Conservation (phyloP, 768 basidiomycete species). For the Leccinum broughii region DNA sequence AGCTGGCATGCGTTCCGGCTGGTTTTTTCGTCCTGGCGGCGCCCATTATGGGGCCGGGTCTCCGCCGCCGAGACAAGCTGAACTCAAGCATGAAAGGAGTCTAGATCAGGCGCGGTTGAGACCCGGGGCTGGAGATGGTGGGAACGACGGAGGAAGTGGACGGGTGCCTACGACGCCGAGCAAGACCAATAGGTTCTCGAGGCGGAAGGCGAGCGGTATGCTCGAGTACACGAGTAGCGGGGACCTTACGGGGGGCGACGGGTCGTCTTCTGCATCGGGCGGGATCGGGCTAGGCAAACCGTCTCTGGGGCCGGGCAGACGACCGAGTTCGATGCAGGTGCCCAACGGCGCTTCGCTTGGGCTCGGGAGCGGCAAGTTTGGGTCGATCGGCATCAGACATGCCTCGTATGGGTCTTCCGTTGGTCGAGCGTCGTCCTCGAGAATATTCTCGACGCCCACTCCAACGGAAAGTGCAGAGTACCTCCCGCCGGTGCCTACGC, state of each 20-base stretch:
- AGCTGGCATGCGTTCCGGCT: constrained; percentile 27
- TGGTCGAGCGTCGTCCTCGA: constrained; percentile 29
- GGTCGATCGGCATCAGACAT: constrained; percentile 31
- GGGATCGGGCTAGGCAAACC: constrained; percentile 24
- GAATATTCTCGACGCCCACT: constrained; percentile 32
- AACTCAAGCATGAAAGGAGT: constrained; percentile 34
- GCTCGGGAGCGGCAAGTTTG: constrained; percentile 18
- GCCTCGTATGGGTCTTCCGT: constrained; percentile 36
- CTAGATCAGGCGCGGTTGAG: constrained; percentile 26
- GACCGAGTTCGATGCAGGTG: constrained; percentile 50
- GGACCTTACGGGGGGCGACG: constrained; percentile 25
- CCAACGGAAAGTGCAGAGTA: constrained; percentile 34
- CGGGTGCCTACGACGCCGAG: constrained; percentile 29
- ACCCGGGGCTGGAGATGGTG: constrained; percentile 10
- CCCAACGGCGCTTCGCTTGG: constrained; percentile 22
- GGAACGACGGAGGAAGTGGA: not conserved
- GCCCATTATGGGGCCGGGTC: constrained; percentile 45
- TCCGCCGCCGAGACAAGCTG: constrained; percentile 38
- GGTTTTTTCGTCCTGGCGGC: constrained; percentile 57
- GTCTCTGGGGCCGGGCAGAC: constrained; percentile 32
- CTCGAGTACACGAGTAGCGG: constrained; percentile 28
- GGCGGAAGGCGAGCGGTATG: constrained; percentile 26
- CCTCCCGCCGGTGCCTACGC: constrained; percentile 24
- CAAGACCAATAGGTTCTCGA: constrained; percentile 24
- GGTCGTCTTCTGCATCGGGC: constrained; percentile 23